phyloP scores from a whole-genome alignment of 2,329 filamentous ascomycete species.

The Fusarium subtropicale region DNA sequence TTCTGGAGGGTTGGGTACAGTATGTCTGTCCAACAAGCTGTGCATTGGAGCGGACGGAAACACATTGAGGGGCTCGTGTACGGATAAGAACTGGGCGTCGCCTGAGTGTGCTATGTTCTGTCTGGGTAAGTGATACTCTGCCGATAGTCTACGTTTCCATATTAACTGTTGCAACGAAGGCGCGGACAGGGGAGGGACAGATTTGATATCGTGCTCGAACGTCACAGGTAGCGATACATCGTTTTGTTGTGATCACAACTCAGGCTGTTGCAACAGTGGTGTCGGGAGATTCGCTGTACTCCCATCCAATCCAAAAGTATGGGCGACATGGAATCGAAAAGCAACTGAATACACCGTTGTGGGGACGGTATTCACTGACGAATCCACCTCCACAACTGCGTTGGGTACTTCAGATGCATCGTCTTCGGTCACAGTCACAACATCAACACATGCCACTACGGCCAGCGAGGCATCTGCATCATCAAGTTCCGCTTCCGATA shows the following conservation, averaged over 20 bases:
- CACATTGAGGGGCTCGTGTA: slow-evolving; percentile 42
- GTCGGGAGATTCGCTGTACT: slow-evolving; percentile 44
- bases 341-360: slow-evolving; percentile 34
- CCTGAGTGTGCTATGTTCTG: slow-evolving; percentile 37
- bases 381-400: slow-evolving; percentile 5
- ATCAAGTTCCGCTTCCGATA: not conserved
- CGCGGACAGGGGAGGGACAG: slow-evolving; percentile 39
- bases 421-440: not conserved
- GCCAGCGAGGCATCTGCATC: not conserved
- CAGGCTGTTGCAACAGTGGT: slow-evolving; percentile 42
- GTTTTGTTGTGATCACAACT: slow-evolving; percentile 45
- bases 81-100: slow-evolving; percentile 40
- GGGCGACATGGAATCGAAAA: slow-evolving; percentile 39
- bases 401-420: not conserved
- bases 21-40: slow-evolving; percentile 42
- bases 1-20: slow-evolving; percentile 30
- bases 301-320: slow-evolving; percentile 36
- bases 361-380: slow-evolving; percentile 23
- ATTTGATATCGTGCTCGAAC: slow-evolving; percentile 45
- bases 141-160: not conserved
- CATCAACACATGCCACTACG: slow-evolving; percentile 1
- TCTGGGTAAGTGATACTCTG: slow-evolving; percentile 3
- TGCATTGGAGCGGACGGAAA: slow-evolving; percentile 39
- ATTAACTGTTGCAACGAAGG: slow-evolving; percentile 19
- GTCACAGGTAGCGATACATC: slow-evolving; percentile 41